These are phyloP conservation scores for Carex scoparia DNA, from an alignment of 176 grass and related monocot genomes.

Conservation along the genomic window DNA sequence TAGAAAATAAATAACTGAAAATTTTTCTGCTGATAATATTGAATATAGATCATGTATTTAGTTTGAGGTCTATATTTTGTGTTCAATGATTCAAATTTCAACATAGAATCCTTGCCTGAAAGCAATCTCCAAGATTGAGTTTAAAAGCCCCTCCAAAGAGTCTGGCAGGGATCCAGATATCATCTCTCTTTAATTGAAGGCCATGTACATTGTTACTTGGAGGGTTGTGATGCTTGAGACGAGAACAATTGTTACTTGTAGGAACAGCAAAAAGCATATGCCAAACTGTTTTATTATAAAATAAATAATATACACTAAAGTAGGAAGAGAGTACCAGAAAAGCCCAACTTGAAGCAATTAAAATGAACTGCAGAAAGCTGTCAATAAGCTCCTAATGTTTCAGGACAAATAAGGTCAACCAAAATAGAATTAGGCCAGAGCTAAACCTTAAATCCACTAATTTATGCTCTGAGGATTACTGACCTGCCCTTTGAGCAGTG, in stretches of 20 bases:
- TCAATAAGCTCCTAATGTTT: background rate
- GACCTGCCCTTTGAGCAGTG: background rate
- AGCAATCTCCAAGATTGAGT: constrained; percentile 47
- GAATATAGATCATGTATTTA: background rate
- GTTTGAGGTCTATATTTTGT: background rate
- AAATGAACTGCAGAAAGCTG: background rate
- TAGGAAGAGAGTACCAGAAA: background rate
- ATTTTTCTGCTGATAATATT: too few species aligned
- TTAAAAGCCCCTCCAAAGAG: constrained; percentile 35
- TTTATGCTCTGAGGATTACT: background rate
- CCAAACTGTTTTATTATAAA: too few species aligned
- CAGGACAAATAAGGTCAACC: background rate
- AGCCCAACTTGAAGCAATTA: background rate
- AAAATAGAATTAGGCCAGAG: background rate
- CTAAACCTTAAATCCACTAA: background rate
- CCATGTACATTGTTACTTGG: constrained; percentile 47
- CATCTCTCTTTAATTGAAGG: constrained; percentile 42
- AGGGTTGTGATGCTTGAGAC: background rate
- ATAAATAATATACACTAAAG: too few species aligned
- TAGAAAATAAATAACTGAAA: background rate
- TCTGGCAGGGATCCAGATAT: constrained; percentile 38
- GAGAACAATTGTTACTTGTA: too few species aligned
- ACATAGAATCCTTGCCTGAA: constrained; percentile 32
- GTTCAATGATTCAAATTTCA: background rate
- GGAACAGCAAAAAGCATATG: too few species aligned